Evolutionary conservation across 23 red algal species (phyloP), one percentile per base, ranked within the genome.

Genomic region (Gracilaria gracilis): DNA sequence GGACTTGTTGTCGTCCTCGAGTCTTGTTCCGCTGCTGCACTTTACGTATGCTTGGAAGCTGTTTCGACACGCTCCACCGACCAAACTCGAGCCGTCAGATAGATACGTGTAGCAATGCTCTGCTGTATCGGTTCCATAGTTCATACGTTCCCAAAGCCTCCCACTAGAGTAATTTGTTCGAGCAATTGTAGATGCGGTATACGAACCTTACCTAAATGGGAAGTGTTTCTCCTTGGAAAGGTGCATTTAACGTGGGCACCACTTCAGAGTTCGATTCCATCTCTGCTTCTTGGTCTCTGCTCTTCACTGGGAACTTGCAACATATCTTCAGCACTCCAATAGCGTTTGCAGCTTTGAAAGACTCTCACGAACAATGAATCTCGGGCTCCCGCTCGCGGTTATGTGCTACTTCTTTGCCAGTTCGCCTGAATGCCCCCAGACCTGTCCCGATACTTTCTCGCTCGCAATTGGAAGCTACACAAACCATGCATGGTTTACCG

Each of bases 381-480:
- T 69, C 28, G 17, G 32, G 2, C 8, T 24, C 1, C 32, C 64
- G 64, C 64, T 69, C 37, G 64, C 64, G 9, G 9, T 69, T 19
- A 69, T 77, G 72, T 77, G 72, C 42, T 51, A 49, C 46, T 77
- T 77, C 39, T 77, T 31, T n/a, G 40, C 72, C 9, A 40, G 50
- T 51, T 49, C 32, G 38, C 40, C 72, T 48, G 38, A 1, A 31
- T 77, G 72, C 72, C 16, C 12, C 9, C 40, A 77, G 11, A 28
- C 39, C 9, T 77, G 72, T 31, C 23, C 38, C 20, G 42, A 50
- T 37, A 49, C 38, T 13, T 77, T 77, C 20, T 77, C 72, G 17
- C 72, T 77, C 20, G 72, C 72, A 27, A 34, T 77, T 29, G 72
- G 72, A 46, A 77, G 72, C 46, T 77, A 77, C 42, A 77, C 72